These are phyloP conservation scores for Ophiocordyceps sinensis DNA, from an alignment of 2,329 filamentous ascomycete species.

Conservation along the genomic window DNA sequence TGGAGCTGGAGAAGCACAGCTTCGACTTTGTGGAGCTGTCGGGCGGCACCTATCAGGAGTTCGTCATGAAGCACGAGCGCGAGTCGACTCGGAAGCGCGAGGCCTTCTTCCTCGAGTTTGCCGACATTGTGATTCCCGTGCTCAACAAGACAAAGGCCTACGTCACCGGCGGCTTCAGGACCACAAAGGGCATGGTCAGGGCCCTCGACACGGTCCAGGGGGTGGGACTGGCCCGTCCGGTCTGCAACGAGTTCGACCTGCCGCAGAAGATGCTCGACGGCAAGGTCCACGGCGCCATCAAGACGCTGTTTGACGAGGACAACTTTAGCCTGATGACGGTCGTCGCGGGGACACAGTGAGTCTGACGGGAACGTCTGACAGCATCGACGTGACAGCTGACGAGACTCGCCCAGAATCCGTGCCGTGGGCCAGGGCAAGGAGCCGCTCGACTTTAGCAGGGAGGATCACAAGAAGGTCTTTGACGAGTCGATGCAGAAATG, in stretches of 20 bases:
- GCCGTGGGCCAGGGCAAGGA: slow-evolving; percentile 23
- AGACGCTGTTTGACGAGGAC: slow-evolving; percentile 30
- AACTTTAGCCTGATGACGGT: slow-evolving; percentile 27
- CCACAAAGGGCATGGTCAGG: slow-evolving; percentile 40
- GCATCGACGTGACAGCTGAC: neutral
- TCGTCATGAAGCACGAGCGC: slow-evolving; percentile 34
- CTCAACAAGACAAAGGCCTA: slow-evolving; percentile 38
- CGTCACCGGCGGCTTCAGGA: slow-evolving; percentile 43
- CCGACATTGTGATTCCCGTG: slow-evolving; percentile 31
- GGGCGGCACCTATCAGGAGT: slow-evolving; percentile 43
- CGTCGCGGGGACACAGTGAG: slow-evolving; percentile 18
- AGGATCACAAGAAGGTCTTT: slow-evolving; percentile 16
- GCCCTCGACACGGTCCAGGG: slow-evolving; percentile 43
- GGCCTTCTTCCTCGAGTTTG: slow-evolving; percentile 47
- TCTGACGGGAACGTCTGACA: slow-evolving; percentile 1
- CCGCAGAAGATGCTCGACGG: slow-evolving; percentile 10
- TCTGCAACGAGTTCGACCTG: slow-evolving; percentile 12
- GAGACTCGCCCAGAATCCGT: slow-evolving; percentile 9
- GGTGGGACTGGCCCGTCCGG: slow-evolving; percentile 35
- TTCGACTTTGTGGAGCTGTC: slow-evolving; percentile 47
- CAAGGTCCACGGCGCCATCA: slow-evolving; percentile 29
- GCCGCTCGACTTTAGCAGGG: slow-evolving; percentile 44
- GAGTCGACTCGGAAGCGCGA: slow-evolving; percentile 41
- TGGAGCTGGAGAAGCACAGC: slow-evolving; percentile 28
- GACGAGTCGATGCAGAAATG: slow-evolving; percentile 15